phyloP scores from a whole-genome alignment of 345 rosid species.

The Salix suchowensis region DNA sequence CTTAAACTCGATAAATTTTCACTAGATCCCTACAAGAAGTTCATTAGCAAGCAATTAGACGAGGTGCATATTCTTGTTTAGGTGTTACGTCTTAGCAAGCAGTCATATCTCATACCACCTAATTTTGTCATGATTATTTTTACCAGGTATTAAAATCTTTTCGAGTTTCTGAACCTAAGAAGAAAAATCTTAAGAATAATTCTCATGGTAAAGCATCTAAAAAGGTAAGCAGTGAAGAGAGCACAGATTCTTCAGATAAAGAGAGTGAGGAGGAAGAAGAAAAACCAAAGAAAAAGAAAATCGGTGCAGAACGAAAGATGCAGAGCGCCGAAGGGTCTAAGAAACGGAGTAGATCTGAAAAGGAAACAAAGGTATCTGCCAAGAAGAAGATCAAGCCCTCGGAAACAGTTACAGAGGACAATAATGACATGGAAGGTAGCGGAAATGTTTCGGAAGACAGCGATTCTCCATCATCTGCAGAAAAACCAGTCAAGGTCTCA shows the following conservation, averaged over 20 bases:
- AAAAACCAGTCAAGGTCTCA: conserved; percentile 49
- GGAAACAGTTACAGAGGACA: conserved; percentile 35
- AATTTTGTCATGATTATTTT: conserved; percentile 5
- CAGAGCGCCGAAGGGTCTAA: conserved; percentile 42
- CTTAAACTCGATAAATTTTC: conserved; percentile 53
- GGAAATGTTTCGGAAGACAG: conserved; percentile 46
- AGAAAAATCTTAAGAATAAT: conserved; percentile 36
- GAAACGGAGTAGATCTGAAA: conserved; percentile 51
- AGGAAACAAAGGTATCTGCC: conserved; percentile 37
- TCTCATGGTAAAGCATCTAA: conserved; percentile 37
- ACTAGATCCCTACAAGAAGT: conserved; percentile 69
- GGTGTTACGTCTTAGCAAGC: conserved; percentile 9
- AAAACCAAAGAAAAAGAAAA: conserved; percentile 45
- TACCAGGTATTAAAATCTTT: conserved; percentile 42
- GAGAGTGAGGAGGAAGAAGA: conserved; percentile 38
- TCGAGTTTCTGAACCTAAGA: conserved; percentile 43
- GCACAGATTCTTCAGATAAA: conserved; percentile 40
- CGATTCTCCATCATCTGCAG: conserved; percentile 48
- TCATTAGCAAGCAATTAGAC: conserved; percentile 58
- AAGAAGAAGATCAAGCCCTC: conserved; percentile 47
- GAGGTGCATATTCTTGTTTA: conserved; percentile 34
- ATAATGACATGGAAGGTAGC: conserved; percentile 41
- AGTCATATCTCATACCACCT: not conserved
- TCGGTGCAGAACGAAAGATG: conserved; percentile 26
- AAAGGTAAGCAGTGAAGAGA: conserved; percentile 30